phyloP scores from a whole-genome alignment of 495 filamentous ascomycete genomes.

The Tuber melanosporum region DNA sequence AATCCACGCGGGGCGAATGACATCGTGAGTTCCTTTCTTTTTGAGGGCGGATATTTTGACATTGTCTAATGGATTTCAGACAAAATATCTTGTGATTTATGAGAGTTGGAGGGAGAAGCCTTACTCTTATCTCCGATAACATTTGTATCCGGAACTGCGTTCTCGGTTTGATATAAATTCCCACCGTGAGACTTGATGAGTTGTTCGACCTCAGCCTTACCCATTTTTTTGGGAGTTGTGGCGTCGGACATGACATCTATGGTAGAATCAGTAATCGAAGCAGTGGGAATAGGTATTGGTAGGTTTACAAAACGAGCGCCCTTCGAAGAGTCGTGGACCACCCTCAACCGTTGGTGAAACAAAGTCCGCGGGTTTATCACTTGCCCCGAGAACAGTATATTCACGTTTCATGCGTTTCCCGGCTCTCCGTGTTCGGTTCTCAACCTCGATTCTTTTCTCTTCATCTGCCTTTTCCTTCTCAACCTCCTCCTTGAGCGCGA shows the following conservation, averaged over 20 bases:
- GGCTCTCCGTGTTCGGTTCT: slow-evolving; percentile 60
- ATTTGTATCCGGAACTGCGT: slow-evolving; percentile 54
- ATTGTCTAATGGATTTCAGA: slow-evolving; percentile 46
- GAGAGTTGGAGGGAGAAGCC: neutral
- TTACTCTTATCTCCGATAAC: slow-evolving; percentile 72
- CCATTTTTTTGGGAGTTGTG: slow-evolving; percentile 54
- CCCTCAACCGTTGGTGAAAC: slow-evolving; percentile 17
- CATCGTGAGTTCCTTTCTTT: slow-evolving; percentile 59
- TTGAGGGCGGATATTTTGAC: slow-evolving; percentile 80
- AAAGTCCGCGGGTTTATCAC: slow-evolving; percentile 43
- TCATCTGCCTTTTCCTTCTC: slow-evolving; percentile 60
- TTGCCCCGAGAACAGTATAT: slow-evolving; percentile 65
- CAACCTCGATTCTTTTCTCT: slow-evolving; percentile 74
- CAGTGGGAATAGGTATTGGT: slow-evolving; percentile 1
- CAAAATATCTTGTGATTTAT: slow-evolving; percentile 12
- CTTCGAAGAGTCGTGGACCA: slow-evolving; percentile 60
- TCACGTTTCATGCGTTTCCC: slow-evolving; percentile 61
- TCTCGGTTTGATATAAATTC: slow-evolving; percentile 67
- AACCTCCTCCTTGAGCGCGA: slow-evolving; percentile 61
- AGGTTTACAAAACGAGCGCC: slow-evolving; percentile 66
- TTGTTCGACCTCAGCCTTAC: slow-evolving; percentile 74
- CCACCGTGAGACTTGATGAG: slow-evolving; percentile 85
- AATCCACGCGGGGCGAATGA: slow-evolving; percentile 77
- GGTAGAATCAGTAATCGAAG: slow-evolving; percentile 23
- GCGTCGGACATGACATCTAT: slow-evolving; percentile 59